Evolutionary conservation across 2,329 filamentous ascomycete genomes (phyloP).

Genomic region (Chaetomium olivaceum): DNA sequence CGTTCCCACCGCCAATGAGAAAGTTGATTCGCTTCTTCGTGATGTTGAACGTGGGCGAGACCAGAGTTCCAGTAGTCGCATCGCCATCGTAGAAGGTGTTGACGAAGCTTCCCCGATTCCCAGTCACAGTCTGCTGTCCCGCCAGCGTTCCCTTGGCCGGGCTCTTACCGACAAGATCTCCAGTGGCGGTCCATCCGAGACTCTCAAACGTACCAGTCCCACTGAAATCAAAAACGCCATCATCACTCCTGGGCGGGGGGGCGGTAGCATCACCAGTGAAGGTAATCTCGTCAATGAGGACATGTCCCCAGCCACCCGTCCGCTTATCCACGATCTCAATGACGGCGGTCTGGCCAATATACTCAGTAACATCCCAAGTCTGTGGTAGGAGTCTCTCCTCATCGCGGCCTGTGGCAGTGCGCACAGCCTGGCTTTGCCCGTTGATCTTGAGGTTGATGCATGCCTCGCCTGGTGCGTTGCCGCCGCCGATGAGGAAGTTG

Average conservation of each 20-base stretch:
- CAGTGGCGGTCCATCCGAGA: constrained; percentile 8
- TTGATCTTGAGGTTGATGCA: constrained; percentile 7
- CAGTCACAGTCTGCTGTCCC: constrained; percentile 3
- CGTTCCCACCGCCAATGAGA: constrained; percentile 9
- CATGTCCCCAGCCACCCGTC: constrained; percentile 4
- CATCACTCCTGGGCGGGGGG: neutral
- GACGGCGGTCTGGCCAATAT: neutral
- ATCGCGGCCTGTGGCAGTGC: constrained; percentile 4
- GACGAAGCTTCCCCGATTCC: neutral
- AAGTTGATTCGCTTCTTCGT: constrained; percentile 5
- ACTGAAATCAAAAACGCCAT: neutral
- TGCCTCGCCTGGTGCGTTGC: constrained; percentile 3
- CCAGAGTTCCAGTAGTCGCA: constrained; percentile 8
- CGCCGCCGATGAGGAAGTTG: constrained; percentile 15
- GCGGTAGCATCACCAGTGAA: neutral
- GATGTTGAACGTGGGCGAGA: constrained; percentile 6
- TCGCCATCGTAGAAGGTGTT: constrained; percentile 5
- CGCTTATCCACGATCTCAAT: neutral
- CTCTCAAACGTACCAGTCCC: neutral
- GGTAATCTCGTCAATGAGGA: constrained; percentile 9
- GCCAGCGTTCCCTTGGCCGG: neutral
- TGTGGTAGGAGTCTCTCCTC: neutral
- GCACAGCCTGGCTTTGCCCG: neutral
- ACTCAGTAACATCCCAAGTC: constrained; percentile 5
- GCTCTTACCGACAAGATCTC: constrained; percentile 3